These are phyloP conservation scores for Colletotrichum sp. DNA, from an alignment of 2,329 filamentous ascomycete genomes.

Conservation along the genomic window DNA sequence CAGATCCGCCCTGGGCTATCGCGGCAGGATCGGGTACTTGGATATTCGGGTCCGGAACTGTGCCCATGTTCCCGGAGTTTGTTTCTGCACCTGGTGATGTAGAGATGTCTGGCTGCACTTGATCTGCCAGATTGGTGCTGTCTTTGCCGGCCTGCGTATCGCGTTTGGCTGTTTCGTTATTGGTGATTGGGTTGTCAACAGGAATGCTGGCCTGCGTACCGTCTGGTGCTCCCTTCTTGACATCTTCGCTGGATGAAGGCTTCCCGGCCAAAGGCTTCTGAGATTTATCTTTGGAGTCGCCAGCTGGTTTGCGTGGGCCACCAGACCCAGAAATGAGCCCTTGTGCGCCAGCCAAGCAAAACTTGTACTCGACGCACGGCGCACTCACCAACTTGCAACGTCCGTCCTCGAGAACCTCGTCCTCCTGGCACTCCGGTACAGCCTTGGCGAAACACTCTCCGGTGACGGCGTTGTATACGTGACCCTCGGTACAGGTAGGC, in stretches of 20 bases:
- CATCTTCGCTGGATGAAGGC: neutral
- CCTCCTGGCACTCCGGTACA: neutral
- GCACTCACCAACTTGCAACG: neutral
- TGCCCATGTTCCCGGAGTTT: neutral
- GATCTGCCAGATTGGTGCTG: neutral
- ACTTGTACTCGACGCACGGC: neutral
- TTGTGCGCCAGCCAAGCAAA: neutral
- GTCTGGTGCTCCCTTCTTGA: neutral
- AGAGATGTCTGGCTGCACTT: neutral
- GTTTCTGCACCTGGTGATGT: neutral
- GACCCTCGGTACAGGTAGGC: neutral
- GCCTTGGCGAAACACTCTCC: neutral
- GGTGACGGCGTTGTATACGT: neutral
- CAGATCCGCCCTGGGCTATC: neutral
- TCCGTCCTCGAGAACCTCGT: neutral
- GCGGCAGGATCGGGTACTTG: neutral
- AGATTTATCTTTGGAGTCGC: neutral
- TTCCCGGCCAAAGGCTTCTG: neutral
- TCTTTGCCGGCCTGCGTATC: neutral
- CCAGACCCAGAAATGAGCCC: neutral
- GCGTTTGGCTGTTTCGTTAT: neutral
- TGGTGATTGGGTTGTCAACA: neutral
- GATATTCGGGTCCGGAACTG: neutral
- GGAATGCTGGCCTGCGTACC: neutral
- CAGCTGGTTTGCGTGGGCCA: neutral